Percentiles rank a stretch among this genome's conserved stretches.
phyloP scores from a whole-genome alignment of 441 rosid genomes.

The Euphorbia corollata region DNA sequence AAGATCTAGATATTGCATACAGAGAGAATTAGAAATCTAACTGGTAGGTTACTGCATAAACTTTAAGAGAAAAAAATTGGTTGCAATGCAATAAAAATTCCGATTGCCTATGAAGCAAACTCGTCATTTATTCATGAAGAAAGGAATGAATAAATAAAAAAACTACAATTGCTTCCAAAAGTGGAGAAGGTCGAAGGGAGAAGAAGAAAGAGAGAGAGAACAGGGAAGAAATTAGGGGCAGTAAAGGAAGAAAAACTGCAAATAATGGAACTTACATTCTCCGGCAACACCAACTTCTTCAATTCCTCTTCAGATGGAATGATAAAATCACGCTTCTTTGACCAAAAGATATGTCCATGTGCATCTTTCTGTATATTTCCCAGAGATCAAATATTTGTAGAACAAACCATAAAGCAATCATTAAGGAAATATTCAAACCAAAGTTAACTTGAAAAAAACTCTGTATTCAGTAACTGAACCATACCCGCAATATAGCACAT shows the following conservation, averaged over 20 bases:
- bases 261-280: slow-evolving; percentile 58
- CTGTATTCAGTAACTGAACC: slow-evolving; percentile 6
- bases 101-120: no score
- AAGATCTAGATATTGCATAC: no score
- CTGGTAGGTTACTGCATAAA: no score
- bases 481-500: slow-evolving; percentile 62
- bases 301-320: slow-evolving; percentile 79
- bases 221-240: neutral
- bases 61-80: no score
- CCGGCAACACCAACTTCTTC: slow-evolving; percentile 70
- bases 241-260: neutral
- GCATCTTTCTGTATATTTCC: slow-evolving; percentile 56
- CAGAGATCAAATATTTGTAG: slow-evolving; percentile 9
- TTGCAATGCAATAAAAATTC: no score
- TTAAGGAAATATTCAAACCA: neutral
- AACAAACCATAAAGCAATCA: slow-evolving; percentile 7
- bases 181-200: neutral
- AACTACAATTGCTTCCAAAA: neutral
- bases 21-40: no score
- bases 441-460: neutral
- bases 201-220: no score
- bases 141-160: neutral
- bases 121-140: neutral
- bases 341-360: slow-evolving; percentile 61
- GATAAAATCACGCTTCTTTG: slow-evolving; percentile 51